These are phyloP conservation scores for Huntiella abstrusa DNA, from an alignment of 2,329 filamentous ascomycete species.

Conservation along the genomic window DNA sequence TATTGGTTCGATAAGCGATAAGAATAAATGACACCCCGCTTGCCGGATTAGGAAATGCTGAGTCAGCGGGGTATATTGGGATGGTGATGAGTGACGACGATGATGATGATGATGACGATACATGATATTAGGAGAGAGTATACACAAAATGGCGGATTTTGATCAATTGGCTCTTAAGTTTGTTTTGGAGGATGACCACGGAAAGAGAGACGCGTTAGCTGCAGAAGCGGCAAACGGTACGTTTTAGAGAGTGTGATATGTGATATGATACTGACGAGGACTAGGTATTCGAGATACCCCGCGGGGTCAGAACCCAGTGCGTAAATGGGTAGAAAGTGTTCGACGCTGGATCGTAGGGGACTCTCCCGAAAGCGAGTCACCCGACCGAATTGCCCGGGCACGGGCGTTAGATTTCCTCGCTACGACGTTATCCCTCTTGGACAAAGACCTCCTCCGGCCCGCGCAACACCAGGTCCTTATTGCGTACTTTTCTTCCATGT, in stretches of 20 bases:
- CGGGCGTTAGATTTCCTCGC: conserved; percentile 40
- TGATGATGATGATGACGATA: too few species aligned
- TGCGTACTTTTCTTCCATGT: conserved; percentile 38
- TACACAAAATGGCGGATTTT: conserved; percentile 27
- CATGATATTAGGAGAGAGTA: too few species aligned
- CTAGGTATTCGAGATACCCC: conserved; percentile 21
- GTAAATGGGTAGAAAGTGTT: conserved; percentile 36
- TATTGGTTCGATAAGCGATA: too few species aligned
- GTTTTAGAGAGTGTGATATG: conserved; percentile 1
- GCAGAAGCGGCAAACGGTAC: conserved; percentile 27
- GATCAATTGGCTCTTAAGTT: conserved; percentile 34
- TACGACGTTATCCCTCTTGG: conserved; percentile 30
- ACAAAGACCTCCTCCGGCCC: conserved; percentile 25
- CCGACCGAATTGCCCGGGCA: conserved; percentile 34
- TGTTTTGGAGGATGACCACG: conserved; percentile 31
- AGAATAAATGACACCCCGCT: too few species aligned
- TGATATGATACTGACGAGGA: too few species aligned
- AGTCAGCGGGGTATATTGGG: too few species aligned
- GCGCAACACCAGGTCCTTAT: conserved; percentile 34
- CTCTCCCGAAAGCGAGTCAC: conserved; percentile 23
- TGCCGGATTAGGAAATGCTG: too few species aligned
- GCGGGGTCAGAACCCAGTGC: conserved; percentile 26
- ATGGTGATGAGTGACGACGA: too few species aligned
- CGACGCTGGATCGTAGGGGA: conserved; percentile 31
- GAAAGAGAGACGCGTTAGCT: conserved; percentile 22